Conservation (phyloP, 164 flowering plant genomes). For the Platanus orientalis region DNA sequence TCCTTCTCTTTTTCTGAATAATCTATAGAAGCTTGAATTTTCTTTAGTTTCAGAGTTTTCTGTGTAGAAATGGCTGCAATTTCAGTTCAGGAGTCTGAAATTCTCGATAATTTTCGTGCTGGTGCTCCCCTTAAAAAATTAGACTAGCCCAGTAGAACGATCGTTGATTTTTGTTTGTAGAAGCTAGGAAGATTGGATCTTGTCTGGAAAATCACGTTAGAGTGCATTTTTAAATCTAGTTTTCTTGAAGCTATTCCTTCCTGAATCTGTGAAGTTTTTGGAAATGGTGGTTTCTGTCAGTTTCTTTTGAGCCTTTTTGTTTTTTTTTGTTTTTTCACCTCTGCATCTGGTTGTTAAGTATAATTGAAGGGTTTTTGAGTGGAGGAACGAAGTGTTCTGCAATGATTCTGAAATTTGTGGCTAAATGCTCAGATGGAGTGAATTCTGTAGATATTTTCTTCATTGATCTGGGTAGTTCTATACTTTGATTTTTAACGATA, state of each 20-base stretch:
- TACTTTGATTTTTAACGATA: neutral
- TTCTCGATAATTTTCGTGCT: neutral
- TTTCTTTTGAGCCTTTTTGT: too few species aligned
- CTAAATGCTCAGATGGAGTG: constrained; percentile 1
- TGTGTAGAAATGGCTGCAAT: constrained; percentile 5
- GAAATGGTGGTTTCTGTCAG: constrained; percentile 18
- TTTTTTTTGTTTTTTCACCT: neutral
- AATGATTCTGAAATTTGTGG: constrained; percentile 9
- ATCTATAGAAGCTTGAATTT: neutral
- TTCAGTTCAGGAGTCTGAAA: constrained; percentile 5
- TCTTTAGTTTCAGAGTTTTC: constrained; percentile 5
- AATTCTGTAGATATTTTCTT: neutral
- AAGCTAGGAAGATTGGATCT: neutral
- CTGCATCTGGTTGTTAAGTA: too few species aligned
- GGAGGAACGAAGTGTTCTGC: neutral
- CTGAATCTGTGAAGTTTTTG: neutral
- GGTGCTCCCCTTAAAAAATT: neutral
- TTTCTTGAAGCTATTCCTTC: neutral
- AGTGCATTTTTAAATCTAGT: neutral
- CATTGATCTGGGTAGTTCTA: constrained; percentile 9
- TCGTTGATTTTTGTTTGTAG: neutral
- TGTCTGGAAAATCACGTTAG: too few species aligned
- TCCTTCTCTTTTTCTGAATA: neutral
- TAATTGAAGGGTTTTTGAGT: too few species aligned
- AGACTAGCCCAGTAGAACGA: neutral